These are phyloP conservation scores for Beauveria sp. DNA, from an alignment of 2,329 filamentous ascomycete species.

Conservation along the genomic window DNA sequence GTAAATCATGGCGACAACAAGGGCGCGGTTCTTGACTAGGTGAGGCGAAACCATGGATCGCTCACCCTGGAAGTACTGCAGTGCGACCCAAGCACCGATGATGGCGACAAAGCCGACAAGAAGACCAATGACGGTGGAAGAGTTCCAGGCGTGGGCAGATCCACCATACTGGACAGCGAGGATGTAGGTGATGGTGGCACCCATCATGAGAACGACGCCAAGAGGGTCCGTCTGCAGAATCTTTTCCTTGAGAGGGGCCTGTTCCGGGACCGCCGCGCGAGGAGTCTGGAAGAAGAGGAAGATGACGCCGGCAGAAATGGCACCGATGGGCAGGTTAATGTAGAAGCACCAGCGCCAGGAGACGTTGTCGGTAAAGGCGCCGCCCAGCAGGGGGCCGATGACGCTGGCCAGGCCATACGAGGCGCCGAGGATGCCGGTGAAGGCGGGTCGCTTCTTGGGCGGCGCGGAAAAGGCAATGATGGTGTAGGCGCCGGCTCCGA, in stretches of 20 bases:
- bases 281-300: constrained; percentile 31
- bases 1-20: constrained; percentile 25
- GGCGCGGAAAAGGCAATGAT: constrained; percentile 33
- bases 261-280: constrained; percentile 24
- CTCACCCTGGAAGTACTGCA: constrained; percentile 32
- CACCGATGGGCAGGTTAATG: constrained; percentile 26
- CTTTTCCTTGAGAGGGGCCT: constrained; percentile 29
- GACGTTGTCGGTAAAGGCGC: constrained; percentile 20
- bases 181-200: constrained; percentile 30
- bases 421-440: constrained; percentile 20
- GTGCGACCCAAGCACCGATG: constrained; percentile 23
- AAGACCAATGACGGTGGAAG: constrained; percentile 27
- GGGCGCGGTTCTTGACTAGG: constrained; percentile 25
- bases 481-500: constrained; percentile 38
- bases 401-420: constrained; percentile 20
- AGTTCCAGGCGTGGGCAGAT: constrained; percentile 30
- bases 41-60: constrained; percentile 30
- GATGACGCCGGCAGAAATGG: constrained; percentile 20
- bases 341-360: constrained; percentile 25
- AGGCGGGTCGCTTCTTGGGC: constrained; percentile 17
- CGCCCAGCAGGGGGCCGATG: constrained; percentile 20
- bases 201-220: constrained; percentile 34
- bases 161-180: constrained; percentile 38
- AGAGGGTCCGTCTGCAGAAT: constrained; percentile 35
- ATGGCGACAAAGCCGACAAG: constrained; percentile 26